Base-by-base conservation (phyloP, 2,329 filamentous ascomycete species). In the Beauveria bassiana region DNA sequence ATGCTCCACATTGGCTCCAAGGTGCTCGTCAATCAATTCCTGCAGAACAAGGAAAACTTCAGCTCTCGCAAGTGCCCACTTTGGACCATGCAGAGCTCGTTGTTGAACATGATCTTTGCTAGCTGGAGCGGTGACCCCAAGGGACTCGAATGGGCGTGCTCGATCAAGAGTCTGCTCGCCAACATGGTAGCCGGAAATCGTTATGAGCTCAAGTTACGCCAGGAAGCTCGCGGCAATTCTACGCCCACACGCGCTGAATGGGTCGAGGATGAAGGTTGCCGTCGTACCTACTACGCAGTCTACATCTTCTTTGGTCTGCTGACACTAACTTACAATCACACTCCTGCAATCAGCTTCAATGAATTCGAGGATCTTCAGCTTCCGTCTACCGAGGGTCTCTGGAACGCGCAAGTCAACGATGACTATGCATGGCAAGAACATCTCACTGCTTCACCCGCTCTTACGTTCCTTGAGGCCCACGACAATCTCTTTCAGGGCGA, bases 61-160 rank as follows among this genome's bases (percentile, higher is more conserved):
- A 96, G 93, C 79, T 98, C 95, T 9, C 87, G 93, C 68, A 98
- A 97, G 74, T 98, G 93, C 70, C 95, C 95, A 4, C 77, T 99
- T 16, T 98, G 95, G 93, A 95, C 93, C 53, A 98, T 98, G 91
- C 95, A 99, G 74, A 91, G 91, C 73, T 96, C 93, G 3, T 79
- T 99, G 59, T 81, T 99, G 62, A 99, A 99, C 80, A 98, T 98
- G 95, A 88, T 97, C 66, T 98, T 99, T 73, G 92, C 95, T 61
- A 98, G 93, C 80, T 99, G 95, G 95, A 98, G 95, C 73, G 95
- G 95, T 69, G 95, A 98, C 71, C 89, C 95, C 42, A 98, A 97
- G 76, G 95, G 95, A 43, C 82, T 99, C 3, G 95, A 99, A 75
- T 99, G 95, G 95, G 93, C 95, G 42, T 98, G 93, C 75, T 98